Evolutionary conservation across 345 rosid genomes (phyloP).

Genomic region (Sonneratia alba): DNA sequence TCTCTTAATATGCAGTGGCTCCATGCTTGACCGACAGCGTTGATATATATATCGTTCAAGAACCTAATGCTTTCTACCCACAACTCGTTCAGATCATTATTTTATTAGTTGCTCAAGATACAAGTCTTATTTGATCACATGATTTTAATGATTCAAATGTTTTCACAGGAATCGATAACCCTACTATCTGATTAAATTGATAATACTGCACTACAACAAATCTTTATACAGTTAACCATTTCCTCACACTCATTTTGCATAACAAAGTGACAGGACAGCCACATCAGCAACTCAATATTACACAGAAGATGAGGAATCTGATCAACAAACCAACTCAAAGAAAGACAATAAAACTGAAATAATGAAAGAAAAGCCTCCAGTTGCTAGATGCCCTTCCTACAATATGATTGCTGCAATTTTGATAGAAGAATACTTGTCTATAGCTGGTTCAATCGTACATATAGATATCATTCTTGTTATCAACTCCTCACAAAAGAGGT

Average conservation of each 20-base stretch:
- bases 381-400: neutral
- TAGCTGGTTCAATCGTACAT: no score
- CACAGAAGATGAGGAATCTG: neutral
- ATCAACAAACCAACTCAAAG: neutral
- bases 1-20: neutral
- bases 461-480: no score
- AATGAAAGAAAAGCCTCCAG: neutral
- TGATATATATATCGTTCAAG: neutral
- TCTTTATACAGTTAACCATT: neutral
- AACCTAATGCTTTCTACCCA: neutral
- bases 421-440: no score
- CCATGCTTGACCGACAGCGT: neutral
- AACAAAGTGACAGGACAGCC: neutral
- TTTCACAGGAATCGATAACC: neutral
- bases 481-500: neutral
- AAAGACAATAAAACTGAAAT: neutral
- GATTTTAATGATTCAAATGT: neutral
- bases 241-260: neutral
- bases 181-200: neutral
- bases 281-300: neutral
- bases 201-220: neutral
- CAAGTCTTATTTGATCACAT: neutral
- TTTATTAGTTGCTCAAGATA: neutral
- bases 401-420: neutral
- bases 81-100: neutral